Percentiles rank a stretch among this genome's conserved stretches.
These are phyloP conservation scores for Casaregolazyma suthepensis DNA, from an alignment of 1,139 yeast genomes.

Conservation along the genomic window DNA sequence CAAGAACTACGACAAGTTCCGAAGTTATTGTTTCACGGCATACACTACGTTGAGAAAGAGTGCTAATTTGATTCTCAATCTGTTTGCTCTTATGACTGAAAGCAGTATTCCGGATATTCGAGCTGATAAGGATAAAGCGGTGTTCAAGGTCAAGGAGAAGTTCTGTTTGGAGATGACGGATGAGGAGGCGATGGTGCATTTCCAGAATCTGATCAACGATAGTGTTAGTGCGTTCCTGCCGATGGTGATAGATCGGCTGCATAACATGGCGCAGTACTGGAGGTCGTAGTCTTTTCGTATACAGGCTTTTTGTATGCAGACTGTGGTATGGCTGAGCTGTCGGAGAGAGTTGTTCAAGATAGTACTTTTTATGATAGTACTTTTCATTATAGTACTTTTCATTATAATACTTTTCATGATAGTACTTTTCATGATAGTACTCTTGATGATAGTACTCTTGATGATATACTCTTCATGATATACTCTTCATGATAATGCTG, in stretches of 20 bases:
- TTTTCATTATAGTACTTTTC: no score
- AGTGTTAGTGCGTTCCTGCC: constrained; percentile 92
- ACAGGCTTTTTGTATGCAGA: background rate
- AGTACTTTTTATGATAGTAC: no score
- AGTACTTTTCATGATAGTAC: no score
- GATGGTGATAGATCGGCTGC: constrained; percentile 89
- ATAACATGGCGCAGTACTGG: constrained; percentile 97
- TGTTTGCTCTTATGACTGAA: constrained; percentile 91
- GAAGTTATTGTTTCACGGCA: constrained; percentile 91
- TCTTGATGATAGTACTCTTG: no score
- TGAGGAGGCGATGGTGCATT: constrained; percentile 90
- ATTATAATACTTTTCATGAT: no score
- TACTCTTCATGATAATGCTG: no score
- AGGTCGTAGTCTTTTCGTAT: constrained; percentile 47
- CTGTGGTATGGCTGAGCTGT: no score
- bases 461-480: no score
- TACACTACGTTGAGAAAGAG: constrained; percentile 86
- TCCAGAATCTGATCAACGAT: constrained; percentile 87
- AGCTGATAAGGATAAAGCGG: constrained; percentile 65
- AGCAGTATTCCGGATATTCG: constrained; percentile 87
- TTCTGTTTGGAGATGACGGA: constrained; percentile 90
- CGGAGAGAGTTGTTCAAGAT: no score
- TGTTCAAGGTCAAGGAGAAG: constrained; percentile 87
- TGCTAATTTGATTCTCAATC: constrained; percentile 78
- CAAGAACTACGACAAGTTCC: constrained; percentile 76